Evolutionary conservation across 2,329 filamentous ascomycete species (phyloP), one percentile per base, ranked within the genome.

Genomic region (Colletotrichum chrysophilum): DNA sequence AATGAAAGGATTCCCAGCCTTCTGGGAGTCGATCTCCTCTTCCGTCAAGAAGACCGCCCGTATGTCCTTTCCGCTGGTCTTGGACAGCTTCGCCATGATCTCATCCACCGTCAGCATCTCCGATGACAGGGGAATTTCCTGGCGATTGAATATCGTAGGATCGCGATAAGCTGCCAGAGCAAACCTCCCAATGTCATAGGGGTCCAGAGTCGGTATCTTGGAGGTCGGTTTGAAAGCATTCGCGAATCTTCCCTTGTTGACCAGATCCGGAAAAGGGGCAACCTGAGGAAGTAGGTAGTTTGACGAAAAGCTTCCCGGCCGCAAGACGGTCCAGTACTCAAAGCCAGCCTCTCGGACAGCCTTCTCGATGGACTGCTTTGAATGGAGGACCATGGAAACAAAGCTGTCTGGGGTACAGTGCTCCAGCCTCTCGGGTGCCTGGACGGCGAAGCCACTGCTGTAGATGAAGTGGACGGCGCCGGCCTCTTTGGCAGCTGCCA

Each of bases 281-380:
- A 85, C 84, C 13, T 85, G 80, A 4, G 88, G 88, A 5, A 80
- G 72, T 6, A 90, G 64, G 75, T 87, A 87, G 78, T 91, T 91
- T 24, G 84, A 83, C 86, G 89, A 88, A 82, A 91, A 91, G 78
- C 84, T 86, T 2, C 86, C 87, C 0, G 88, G 88, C 3, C 88
- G 87, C 3, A 91, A 79, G 26, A 91, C 84, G 0, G 89, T 90
- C 85, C 86, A 90, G 9, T 79, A 76, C 16, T 84, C 76, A 74
- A 89, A 86, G 3, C 84, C 84, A 2, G 81, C 79, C 10, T 78
- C 70, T 24, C 83, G 80, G 5, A 88, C 79, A 24, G 81, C 80
- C 2, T 82, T 75, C 76, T 91, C 89, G 26, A 89, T 83, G 2
- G 79, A 78, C 24, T 81, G 78, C 78, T 91, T 91, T 24, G 81